Percentiles rank a stretch among this genome's conserved stretches.
Evolutionary conservation across 371 early-diverging fungal genomes (phyloP).

Genomic region (Mortierella sp.): DNA sequence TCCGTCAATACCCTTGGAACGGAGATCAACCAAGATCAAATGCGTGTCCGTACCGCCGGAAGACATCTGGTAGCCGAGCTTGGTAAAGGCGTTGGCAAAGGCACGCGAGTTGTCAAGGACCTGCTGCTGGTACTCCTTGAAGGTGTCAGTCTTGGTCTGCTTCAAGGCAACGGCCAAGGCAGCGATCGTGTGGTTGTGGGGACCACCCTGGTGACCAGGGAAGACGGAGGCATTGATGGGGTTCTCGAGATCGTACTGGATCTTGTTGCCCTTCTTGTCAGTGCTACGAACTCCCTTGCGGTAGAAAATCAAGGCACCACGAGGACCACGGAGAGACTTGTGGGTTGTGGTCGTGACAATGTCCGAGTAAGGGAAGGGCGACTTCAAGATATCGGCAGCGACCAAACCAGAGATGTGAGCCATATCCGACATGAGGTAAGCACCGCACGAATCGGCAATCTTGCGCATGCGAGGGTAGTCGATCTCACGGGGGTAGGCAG

Average conservation of each 20-base stretch:
- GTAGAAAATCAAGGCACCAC: conserved; percentile 99
- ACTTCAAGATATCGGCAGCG: conserved; percentile 88
- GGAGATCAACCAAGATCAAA: conserved; percentile 88
- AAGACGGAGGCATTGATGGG: conserved; percentile 98
- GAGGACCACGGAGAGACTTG: conserved; percentile 99
- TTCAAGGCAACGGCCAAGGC: conserved; percentile 97
- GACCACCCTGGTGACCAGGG: conserved; percentile 99
- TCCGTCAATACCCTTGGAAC: conserved; percentile 88
- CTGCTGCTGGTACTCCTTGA: conserved; percentile 91
- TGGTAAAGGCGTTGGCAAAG: conserved; percentile 82
- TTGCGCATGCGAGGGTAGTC: conserved; percentile 95
- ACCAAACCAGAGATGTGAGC: conserved; percentile 97
- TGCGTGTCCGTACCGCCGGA: conserved; percentile 97
- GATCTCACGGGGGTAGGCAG: conserved; percentile 96
- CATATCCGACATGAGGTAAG: conserved; percentile 98
- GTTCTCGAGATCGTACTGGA: conserved; percentile 88
- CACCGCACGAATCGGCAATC: conserved; percentile 87
- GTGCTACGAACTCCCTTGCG: conserved; percentile 88
- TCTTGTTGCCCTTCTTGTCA: conserved; percentile 88
- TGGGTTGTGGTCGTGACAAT: conserved; percentile 99
- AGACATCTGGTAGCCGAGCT: conserved; percentile 85
- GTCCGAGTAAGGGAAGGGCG: conserved; percentile 97
- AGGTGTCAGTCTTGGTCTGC: conserved; percentile 85
- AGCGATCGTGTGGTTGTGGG: conserved; percentile 99
- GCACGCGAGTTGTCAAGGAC: conserved; percentile 90